Conservation (phyloP, 1,284 basidiomycete species). For the Neolentinus lepideus region DNA sequence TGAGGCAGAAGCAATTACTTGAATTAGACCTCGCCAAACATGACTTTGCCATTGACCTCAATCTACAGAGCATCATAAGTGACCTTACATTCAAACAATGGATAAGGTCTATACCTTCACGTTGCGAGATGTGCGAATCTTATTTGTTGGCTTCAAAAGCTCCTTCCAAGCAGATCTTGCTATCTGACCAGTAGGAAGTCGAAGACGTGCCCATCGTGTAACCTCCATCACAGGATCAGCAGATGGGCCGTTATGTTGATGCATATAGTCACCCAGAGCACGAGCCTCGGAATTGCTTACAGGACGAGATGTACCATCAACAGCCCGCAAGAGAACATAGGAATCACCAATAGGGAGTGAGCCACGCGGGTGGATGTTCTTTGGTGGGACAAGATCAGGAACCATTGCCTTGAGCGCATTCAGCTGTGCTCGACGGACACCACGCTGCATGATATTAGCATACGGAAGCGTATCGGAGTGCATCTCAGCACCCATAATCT, state of each 20-base stretch:
- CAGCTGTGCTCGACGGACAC: slow-evolving; percentile 9
- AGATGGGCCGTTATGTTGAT: too few species aligned
- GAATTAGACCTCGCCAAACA: too few species aligned
- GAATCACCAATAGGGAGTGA: slow-evolving; percentile 9
- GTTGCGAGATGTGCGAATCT: slow-evolving; percentile 7
- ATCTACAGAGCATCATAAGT: too few species aligned
- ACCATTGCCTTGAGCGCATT: slow-evolving; percentile 16
- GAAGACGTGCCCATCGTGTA: slow-evolving; percentile 9
- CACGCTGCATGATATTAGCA: slow-evolving; percentile 15
- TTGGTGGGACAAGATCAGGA: slow-evolving; percentile 7
- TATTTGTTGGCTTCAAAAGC: not conserved
- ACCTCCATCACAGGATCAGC: not conserved
- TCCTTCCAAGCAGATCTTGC: slow-evolving; percentile 15
- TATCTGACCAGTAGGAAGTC: slow-evolving; percentile 12
- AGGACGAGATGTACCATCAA: not conserved
- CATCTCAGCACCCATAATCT: slow-evolving; percentile 16
- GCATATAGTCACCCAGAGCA: too few species aligned
- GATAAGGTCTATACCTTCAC: slow-evolving; percentile 11
- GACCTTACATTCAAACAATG: too few species aligned
- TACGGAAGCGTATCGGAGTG: slow-evolving; percentile 15
- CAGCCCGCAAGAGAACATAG: slow-evolving; percentile 10
- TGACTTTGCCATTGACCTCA: too few species aligned
- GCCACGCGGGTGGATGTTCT: not conserved
- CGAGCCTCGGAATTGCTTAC: not conserved
- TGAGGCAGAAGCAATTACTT: too few species aligned